phyloP scores from a whole-genome alignment of 2,329 filamentous ascomycete genomes.

The Graphilbum fragrans region DNA sequence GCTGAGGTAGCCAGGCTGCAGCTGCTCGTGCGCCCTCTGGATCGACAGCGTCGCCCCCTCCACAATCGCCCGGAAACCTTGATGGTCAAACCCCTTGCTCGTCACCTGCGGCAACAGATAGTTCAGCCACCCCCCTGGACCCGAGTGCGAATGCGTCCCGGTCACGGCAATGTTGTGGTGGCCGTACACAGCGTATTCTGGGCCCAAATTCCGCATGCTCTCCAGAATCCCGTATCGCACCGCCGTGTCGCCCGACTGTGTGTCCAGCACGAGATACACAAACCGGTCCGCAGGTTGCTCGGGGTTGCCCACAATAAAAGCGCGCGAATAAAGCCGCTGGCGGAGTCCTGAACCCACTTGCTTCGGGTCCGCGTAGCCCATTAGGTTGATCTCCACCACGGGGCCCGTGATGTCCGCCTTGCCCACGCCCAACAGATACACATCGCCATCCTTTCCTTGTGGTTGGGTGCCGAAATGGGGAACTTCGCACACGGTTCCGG shows the following conservation, averaged over 20 bases:
- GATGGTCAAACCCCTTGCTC: conserved; percentile 70
- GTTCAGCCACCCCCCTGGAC: conserved; percentile 84
- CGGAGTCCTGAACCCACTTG: conserved; percentile 76
- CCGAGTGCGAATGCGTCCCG: conserved; percentile 82
- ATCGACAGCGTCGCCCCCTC: conserved; percentile 73
- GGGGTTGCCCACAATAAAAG: conserved; percentile 71
- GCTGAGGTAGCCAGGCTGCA: conserved; percentile 48
- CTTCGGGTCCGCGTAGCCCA: conserved; percentile 70
- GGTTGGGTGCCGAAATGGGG: not conserved
- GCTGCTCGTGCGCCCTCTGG: conserved; percentile 56
- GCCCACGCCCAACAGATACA: conserved; percentile 38
- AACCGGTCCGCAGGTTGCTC: conserved; percentile 57
- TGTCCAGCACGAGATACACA: conserved; percentile 79
- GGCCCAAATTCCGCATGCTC: conserved; percentile 53
- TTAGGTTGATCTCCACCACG: conserved; percentile 80
- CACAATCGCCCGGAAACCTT: conserved; percentile 79
- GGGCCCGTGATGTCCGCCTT: conserved; percentile 52
- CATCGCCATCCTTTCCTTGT: conserved; percentile 17
- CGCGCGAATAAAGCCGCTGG: conserved; percentile 73
- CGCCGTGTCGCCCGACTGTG: conserved; percentile 75
- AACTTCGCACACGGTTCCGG: too few species aligned
- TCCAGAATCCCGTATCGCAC: conserved; percentile 73
- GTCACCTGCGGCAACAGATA: conserved; percentile 85
- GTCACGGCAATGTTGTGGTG: conserved; percentile 78
- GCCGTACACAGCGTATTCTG: conserved; percentile 62